Percentiles rank a stretch among this genome's conserved stretches.
phyloP scores from a whole-genome alignment of 306 rosid genomes.

The Herpetospermum pedunculosum region DNA sequence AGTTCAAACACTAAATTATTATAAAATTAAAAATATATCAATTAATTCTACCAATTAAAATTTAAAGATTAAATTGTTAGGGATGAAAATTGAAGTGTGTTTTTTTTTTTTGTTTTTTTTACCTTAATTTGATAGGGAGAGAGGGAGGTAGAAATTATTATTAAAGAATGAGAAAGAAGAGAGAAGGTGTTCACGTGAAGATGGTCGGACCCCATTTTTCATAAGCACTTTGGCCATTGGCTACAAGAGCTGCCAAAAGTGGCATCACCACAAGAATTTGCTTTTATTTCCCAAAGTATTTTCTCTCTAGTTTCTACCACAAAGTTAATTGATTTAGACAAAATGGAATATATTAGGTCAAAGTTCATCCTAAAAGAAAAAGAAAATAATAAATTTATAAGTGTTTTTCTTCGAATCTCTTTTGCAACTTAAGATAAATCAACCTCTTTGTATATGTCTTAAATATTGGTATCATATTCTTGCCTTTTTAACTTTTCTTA shows the following conservation, averaged over 20 bases:
- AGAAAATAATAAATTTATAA: background rate
- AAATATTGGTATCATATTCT: background rate
- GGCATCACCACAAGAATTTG: background rate
- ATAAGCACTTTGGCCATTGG: background rate
- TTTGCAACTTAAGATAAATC: too few relatives aligned
- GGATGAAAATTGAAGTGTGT: too few relatives aligned
- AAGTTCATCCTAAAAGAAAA: background rate
- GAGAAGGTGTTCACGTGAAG: background rate
- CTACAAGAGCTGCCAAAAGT: background rate
- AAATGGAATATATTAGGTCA: background rate
- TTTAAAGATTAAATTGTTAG: too few relatives aligned
- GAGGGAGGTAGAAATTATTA: too few relatives aligned
- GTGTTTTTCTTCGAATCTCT: background rate
- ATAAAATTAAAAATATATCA: too few relatives aligned
- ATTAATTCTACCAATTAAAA: too few relatives aligned
- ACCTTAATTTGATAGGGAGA: too few relatives aligned
- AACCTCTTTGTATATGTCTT: background rate
- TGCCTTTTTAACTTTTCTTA: background rate
- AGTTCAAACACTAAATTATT: too few relatives aligned
- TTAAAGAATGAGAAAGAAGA: background rate
- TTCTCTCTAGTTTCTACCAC: background rate
- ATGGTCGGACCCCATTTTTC: conserved; percentile 1
- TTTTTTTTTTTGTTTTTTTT: too few relatives aligned
- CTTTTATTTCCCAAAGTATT: background rate
- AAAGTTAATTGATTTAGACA: too few relatives aligned